Evolutionary conservation across 1,284 basidiomycete genomes (phyloP).

Genomic region (Microbotryomycetes sp.): DNA sequence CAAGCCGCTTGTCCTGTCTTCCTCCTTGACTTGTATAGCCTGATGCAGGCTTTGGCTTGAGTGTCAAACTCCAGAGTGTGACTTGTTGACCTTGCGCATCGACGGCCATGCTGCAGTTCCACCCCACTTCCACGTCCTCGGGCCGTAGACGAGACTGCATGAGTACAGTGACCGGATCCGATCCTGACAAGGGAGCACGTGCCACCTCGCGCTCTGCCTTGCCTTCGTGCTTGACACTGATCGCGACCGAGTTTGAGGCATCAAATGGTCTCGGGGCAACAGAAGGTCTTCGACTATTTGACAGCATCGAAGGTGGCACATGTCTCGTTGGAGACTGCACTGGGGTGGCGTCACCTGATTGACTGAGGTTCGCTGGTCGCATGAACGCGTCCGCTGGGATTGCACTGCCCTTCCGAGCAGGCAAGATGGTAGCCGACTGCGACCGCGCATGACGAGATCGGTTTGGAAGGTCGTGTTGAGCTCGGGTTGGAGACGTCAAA

Average conservation of each 20-base stretch:
- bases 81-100: constrained; percentile 9
- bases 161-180: constrained; percentile 8
- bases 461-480: neutral
- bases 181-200: neutral
- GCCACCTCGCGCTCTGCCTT: constrained; percentile 1
- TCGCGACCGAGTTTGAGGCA: neutral
- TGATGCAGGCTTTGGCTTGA: neutral
- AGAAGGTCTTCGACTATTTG: neutral
- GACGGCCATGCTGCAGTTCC: constrained; percentile 2
- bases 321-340: constrained; percentile 2
- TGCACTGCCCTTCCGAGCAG: neutral
- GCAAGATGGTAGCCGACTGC: neutral
- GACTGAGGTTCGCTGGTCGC: neutral
- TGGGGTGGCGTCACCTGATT: neutral
- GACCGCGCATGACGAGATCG: neutral
- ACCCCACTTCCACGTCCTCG: constrained; percentile 19
- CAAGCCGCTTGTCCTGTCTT: neutral
- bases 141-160: constrained; percentile 14
- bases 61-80: constrained; percentile 17
- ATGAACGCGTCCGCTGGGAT: neutral
- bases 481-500: neutral
- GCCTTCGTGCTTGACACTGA: constrained; percentile 11
- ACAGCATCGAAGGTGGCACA: constrained; percentile 2
- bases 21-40: no score
- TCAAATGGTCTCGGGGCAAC: neutral